Evolutionary conservation across 495 filamentous ascomycete species (phyloP), one percentile per base, ranked within the genome.

Genomic region (Cladorrhinum samala): DNA sequence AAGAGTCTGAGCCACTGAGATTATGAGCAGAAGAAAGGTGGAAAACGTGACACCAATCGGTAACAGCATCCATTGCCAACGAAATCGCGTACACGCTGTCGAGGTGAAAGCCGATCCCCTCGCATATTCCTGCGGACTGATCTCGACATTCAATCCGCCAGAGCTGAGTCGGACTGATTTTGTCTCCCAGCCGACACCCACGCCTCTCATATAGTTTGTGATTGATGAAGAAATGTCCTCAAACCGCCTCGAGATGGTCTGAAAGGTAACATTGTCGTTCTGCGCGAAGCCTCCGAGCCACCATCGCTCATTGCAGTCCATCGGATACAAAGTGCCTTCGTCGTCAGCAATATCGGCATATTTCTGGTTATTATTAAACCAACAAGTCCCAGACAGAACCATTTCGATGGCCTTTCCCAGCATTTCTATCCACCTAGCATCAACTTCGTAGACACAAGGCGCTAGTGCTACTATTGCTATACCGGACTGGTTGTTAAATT

Each of bases 201-300:
- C 21, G 0, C 1, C 2, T 3, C 52, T 11, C 19, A 54, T 40
- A 13, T 33, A 37, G 16, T 54, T 54, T n/a, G 52, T 54, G 1
- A 54, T 21, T 1, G 44, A 17, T 5, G 44, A 7, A 0, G 44
- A 43, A 2, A 54, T 36, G 14, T 54, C 33, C 8, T 49, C 45
- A 47, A 54, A 42, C 2, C 19, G 18, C 13, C 23, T 23, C 18
- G 13, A 19, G 23, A 49, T 41, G 11, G 21, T 20, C 13, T 41
- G 44, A 17, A 43, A 54, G 1, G 44, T 54, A 0, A 45, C 44
- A 16, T 23, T 21, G 5, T 42, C 45, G 38, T 54, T 40, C 2
- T 49, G 40, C 20, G 20, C 48, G 2, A 54, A 33, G 19, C 33
- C 19, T 18, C 16, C 14, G 7, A 54, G 38, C 52, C 52, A 54